phyloP scores from a whole-genome alignment of 163 green algal species.

The Scenedesmus sp. region DNA sequence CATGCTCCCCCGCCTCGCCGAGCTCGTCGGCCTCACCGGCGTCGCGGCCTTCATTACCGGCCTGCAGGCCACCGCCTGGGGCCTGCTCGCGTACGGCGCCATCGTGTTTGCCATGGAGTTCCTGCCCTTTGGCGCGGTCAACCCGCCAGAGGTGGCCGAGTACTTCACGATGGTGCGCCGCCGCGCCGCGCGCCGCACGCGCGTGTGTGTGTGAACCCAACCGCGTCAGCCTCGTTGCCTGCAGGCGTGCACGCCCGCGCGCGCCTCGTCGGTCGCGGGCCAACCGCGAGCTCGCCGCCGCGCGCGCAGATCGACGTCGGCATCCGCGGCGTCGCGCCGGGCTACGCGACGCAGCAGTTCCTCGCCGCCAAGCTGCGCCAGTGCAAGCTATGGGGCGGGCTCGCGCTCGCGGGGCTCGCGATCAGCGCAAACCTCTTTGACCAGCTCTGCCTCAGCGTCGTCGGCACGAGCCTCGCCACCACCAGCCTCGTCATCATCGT shows the following conservation, averaged over 20 bases:
- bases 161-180: constrained; percentile 58
- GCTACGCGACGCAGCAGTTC: constrained; percentile 57
- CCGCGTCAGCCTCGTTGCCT: no score
- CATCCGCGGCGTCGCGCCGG: constrained; percentile 62
- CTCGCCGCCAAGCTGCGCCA: constrained; percentile 54
- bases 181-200: no score
- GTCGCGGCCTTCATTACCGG: constrained; percentile 14
- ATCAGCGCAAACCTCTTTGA: constrained; percentile 60
- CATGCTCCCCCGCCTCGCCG: constrained; percentile 48
- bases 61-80: constrained; percentile 35
- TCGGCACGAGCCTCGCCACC: constrained; percentile 57
- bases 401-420: constrained; percentile 55
- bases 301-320: constrained; percentile 64
- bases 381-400: constrained; percentile 71
- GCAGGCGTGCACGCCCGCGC: no score
- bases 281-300: no score
- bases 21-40: constrained; percentile 25
- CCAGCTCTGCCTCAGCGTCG: constrained; percentile 42
- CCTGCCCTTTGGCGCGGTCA: constrained; percentile 62
- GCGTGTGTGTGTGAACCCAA: no score
- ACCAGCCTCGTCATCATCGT: constrained; percentile 73
- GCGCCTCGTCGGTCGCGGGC: no score
- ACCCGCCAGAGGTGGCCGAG: constrained; percentile 65
- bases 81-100: constrained; percentile 59
- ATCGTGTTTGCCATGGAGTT: constrained; percentile 66